phyloP scores from a whole-genome alignment of 2,329 filamentous ascomycete species.

The Monosporascus sp. region DNA sequence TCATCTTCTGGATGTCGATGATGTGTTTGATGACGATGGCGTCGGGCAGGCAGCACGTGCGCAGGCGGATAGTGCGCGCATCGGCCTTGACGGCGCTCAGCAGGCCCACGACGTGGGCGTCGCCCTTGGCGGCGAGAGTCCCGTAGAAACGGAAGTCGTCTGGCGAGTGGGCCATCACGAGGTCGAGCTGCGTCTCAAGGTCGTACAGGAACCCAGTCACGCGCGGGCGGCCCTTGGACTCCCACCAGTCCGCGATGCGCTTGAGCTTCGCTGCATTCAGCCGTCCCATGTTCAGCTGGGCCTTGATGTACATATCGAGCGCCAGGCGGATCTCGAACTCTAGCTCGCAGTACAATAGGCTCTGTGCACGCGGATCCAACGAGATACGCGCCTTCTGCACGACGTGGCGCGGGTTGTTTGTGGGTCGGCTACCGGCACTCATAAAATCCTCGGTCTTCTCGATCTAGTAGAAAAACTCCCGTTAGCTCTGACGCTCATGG shows the following conservation, averaged over 20 bases:
- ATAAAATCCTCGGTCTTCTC: background rate
- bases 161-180: conserved; percentile 41
- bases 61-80: conserved; percentile 46
- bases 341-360: conserved; percentile 54
- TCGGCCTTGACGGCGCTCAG: conserved; percentile 48
- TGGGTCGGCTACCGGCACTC: background rate
- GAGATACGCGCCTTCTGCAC: conserved; percentile 39
- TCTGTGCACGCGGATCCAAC: conserved; percentile 51
- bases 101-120: conserved; percentile 39
- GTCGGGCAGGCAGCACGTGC: conserved; percentile 55
- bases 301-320: conserved; percentile 46
- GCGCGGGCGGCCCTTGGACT: conserved; percentile 45
- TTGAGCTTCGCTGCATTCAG: conserved; percentile 47
- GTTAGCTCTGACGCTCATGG: background rate
- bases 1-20: conserved; percentile 45
- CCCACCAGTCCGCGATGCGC: conserved; percentile 47
- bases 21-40: conserved; percentile 54
- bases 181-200: conserved; percentile 54
- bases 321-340: conserved; percentile 49
- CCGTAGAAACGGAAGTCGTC: conserved; percentile 52
- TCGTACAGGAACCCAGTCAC: conserved; percentile 56
- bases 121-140: conserved; percentile 34
- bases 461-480: background rate
- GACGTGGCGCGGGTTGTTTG: background rate
- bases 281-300: conserved; percentile 51